Evolutionary conservation across 2,329 filamentous ascomycete genomes (phyloP).

Genomic region (Colletotrichum kahawae): DNA sequence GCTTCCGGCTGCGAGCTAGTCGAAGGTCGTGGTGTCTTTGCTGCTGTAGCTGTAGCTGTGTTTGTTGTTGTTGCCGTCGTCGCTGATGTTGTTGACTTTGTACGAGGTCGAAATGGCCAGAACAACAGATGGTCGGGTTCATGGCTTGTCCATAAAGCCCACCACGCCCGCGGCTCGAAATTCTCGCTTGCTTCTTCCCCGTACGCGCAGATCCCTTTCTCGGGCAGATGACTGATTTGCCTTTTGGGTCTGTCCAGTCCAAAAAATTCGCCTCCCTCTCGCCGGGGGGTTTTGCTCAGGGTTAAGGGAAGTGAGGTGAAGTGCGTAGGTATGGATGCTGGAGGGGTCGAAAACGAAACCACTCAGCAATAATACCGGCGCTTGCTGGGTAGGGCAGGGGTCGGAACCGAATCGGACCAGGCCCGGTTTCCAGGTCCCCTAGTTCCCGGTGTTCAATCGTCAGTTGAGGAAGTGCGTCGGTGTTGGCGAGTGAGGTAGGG

Average conservation of each 20-base stretch:
- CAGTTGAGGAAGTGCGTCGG: neutral
- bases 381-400: neutral
- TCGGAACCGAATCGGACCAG: neutral
- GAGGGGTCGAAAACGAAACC: neutral
- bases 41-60: neutral
- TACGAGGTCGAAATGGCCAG: conserved; percentile 30
- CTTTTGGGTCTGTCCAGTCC: neutral
- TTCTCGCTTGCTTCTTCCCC: neutral
- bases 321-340: neutral
- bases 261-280: neutral
- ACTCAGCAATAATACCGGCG: neutral
- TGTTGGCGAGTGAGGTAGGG: neutral
- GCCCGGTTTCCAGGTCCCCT: neutral
- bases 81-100: neutral
- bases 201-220: neutral
- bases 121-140: neutral
- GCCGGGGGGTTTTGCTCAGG: neutral
- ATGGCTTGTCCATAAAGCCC: conserved; percentile 6
- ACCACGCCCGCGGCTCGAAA: neutral
- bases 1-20: neutral
- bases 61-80: conserved; percentile 16
- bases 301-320: neutral
- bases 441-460: neutral
- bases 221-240: neutral
- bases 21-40: neutral